phyloP scores from a whole-genome alignment of 257 asterid genomes.

The Scutellaria barbata region DNA sequence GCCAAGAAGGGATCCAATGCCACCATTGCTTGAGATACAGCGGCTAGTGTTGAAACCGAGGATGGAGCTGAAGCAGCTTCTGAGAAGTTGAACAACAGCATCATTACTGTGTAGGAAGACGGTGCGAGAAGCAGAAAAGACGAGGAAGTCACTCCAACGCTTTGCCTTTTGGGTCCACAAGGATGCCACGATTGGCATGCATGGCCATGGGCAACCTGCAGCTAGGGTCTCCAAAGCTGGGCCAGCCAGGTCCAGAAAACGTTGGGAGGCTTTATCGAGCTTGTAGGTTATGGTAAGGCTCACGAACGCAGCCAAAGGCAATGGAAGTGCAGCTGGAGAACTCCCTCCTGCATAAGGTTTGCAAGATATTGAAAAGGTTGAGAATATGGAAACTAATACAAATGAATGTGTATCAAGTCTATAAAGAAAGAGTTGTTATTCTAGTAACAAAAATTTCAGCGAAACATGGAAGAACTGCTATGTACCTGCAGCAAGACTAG shows the following conservation, averaged over 20 bases:
- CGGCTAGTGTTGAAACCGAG: conserved; percentile 65
- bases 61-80: conserved; percentile 73
- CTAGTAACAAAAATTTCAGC: not conserved
- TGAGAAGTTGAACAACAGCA: conserved; percentile 88
- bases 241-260: conserved; percentile 92
- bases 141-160: conserved; percentile 91
- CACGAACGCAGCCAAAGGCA: conserved; percentile 96
- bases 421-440: no score
- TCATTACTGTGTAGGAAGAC: conserved; percentile 92
- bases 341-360: conserved; percentile 61
- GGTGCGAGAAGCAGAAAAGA: conserved; percentile 92
- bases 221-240: conserved; percentile 97
- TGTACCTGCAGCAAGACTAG: conserved; percentile 90
- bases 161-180: conserved; percentile 96
- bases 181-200: conserved; percentile 98
- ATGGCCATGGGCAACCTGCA: conserved; percentile 99
- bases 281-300: conserved; percentile 97
- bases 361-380: conserved; percentile 25
- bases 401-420: conserved; percentile 6
- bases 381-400: not conserved
- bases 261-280: conserved; percentile 93
- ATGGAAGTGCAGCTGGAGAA: conserved; percentile 89
- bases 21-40: conserved; percentile 74
- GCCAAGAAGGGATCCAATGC: conserved; percentile 90
- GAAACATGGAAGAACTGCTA: not conserved